Evolutionary conservation across 768 basidiomycete genomes (phyloP), one percentile per base, ranked within the genome.

Genomic region (Naganishia onofrii): DNA sequence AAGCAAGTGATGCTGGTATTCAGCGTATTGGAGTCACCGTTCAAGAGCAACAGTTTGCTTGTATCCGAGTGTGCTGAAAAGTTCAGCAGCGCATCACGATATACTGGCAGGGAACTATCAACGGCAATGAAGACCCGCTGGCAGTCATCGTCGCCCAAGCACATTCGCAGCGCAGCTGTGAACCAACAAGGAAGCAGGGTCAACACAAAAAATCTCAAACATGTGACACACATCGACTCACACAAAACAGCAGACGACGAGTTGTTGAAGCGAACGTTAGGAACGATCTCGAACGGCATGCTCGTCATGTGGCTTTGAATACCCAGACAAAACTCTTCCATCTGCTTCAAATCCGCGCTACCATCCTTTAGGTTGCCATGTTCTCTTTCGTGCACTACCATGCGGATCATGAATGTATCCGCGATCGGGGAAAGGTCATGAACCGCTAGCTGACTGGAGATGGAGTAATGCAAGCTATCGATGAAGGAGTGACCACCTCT

Each of bases 141-240:
- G 15, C 60, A 63, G 32, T 63, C 60, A 3, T 29, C 60, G 60
- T 63, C 60, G 29, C 42, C 29, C 60, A 63, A 63, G 60, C 60
- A 63, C 60, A 63, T 63, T n/a, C 60, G 60, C 15, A 46, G 23
- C 15, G 60, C 38, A 26, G 60, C 60, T 63, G n/a, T 38, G 29
- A 63, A 44, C 23, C 10, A 46, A 34, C 23, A 42, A 63, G 42
- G 21, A 32, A 55, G 3, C 28, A 26, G 19, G 29, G 2, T 55
- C 32, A 42, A 42, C 42, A 42, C 42, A 2, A 17, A 7, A 1
- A 63, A 13, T 6, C n/a, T 3, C 57, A 42, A 15, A 42, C 13
- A 42, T 2, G 2, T 15, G 42, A 15, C 8, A 42, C 34, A n/a
- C 32, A 34, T 36, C 29, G n/a, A 63, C 60, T 63, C 29, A 63